These are phyloP conservation scores for Hansenula lynferdii DNA, from an alignment of 1,139 yeast genomes.

Conservation along the genomic window DNA sequence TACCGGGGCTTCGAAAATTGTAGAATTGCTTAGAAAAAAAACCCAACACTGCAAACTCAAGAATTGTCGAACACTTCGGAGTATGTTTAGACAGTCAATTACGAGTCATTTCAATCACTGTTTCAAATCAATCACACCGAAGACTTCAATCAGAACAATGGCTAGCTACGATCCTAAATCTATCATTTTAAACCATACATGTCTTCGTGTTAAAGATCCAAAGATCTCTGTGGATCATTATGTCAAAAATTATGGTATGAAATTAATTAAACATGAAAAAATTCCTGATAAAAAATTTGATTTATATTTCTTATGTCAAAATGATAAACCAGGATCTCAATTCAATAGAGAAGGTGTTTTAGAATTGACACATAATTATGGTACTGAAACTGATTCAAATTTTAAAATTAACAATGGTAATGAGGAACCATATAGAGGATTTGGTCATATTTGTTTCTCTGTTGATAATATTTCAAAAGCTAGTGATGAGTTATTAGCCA, in stretches of 20 bases:
- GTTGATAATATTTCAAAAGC: constrained; percentile 71
- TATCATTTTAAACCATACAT: constrained; percentile 53
- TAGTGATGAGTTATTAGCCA: constrained; percentile 51
- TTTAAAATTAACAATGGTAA: constrained; percentile 77
- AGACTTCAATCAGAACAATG: constrained; percentile 9
- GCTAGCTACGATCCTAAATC: constrained; percentile 15
- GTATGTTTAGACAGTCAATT: constrained; percentile 1
- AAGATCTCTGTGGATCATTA: constrained; percentile 69
- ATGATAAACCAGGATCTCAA: constrained; percentile 45
- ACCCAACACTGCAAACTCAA: too few species aligned
- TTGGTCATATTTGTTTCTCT: constrained; percentile 88
- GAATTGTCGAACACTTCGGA: too few species aligned
- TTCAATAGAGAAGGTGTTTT: constrained; percentile 68
- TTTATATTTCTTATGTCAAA: constrained; percentile 61
- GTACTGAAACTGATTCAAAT: constrained; percentile 56
- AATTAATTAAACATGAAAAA: constrained; percentile 46
- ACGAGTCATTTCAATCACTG: neutral
- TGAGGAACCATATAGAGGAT: constrained; percentile 78
- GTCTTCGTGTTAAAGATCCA: constrained; percentile 83
- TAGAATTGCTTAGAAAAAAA: too few species aligned
- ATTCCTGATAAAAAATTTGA: constrained; percentile 55
- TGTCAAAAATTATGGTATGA: constrained; percentile 70
- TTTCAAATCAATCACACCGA: neutral
- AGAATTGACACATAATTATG: constrained; percentile 81
- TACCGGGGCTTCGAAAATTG: too few species aligned